A percentile compares a stretch with the other conserved stretches of the same genome.
phyloP scores from a whole-genome alignment of 2,329 filamentous ascomycete species.

The Dothiorella sarmentorum region DNA sequence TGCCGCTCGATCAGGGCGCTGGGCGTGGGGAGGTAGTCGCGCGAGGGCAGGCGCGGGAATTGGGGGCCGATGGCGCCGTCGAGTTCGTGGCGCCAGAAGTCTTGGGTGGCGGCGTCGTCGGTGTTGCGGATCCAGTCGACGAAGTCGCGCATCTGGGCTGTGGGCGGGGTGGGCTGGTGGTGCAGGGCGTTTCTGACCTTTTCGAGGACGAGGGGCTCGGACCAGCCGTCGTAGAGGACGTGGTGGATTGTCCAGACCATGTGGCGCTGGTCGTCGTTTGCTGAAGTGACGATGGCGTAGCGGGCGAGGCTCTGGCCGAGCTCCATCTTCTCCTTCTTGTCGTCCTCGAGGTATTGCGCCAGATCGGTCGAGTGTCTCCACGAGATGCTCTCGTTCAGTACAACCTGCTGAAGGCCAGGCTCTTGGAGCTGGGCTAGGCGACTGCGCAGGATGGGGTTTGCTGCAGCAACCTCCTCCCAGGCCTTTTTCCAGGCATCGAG shows the following conservation, averaged over 20 bases:
- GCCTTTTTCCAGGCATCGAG: constrained; percentile 33
- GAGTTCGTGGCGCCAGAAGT: constrained; percentile 48
- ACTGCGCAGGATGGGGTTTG: constrained; percentile 34
- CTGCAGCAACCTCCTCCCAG: constrained; percentile 33
- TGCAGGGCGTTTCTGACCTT: constrained; percentile 30
- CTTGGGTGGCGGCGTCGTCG: constrained; percentile 39
- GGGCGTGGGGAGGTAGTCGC: constrained; percentile 50
- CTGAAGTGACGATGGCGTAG: constrained; percentile 33
- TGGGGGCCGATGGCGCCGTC: constrained; percentile 44
- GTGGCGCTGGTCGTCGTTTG: constrained; percentile 29
- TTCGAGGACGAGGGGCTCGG: constrained; percentile 32
- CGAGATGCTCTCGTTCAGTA: background rate
- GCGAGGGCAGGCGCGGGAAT: constrained; percentile 37
- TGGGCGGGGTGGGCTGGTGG: constrained; percentile 5
- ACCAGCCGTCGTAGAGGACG: constrained; percentile 36
- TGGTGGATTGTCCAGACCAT: constrained; percentile 57
- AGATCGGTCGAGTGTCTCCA: constrained; percentile 20
- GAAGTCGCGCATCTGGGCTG: constrained; percentile 44
- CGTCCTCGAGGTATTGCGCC: constrained; percentile 33
- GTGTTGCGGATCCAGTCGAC: constrained; percentile 46
- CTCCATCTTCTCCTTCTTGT: constrained; percentile 36
- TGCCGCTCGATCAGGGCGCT: constrained; percentile 38
- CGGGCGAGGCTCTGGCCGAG: constrained; percentile 39
- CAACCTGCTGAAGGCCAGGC: constrained; percentile 19
- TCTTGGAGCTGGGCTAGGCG: background rate